These are phyloP conservation scores for Gomphus bonarii DNA, from an alignment of 1,284 basidiomycete species.

Conservation along the genomic window DNA sequence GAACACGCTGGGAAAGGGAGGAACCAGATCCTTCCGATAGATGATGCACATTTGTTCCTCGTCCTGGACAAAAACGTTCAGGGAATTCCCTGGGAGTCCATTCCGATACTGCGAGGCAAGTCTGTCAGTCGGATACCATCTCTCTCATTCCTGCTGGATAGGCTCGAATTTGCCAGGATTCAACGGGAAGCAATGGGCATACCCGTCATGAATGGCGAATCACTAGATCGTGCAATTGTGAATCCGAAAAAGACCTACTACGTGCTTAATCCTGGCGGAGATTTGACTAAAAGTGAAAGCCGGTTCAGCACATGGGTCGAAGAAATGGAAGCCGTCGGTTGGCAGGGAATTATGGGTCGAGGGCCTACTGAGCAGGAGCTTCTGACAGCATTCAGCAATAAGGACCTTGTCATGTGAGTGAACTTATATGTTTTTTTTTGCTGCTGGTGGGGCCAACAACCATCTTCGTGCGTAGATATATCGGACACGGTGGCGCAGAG, in stretches of 20 bases:
- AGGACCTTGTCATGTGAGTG: conserved; percentile 83
- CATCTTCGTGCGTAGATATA: conserved; percentile 55
- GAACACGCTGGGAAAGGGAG: conserved; percentile 46
- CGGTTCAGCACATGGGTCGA: conserved; percentile 74
- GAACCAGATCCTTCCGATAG: conserved; percentile 19
- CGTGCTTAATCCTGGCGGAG: conserved; percentile 88
- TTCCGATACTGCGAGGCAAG: conserved; percentile 75
- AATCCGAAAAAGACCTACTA: conserved; percentile 70
- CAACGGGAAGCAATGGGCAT: conserved; percentile 20
- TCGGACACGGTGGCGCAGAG: conserved; percentile 94
- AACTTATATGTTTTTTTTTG: neutral
- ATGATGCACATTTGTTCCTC: conserved; percentile 74
- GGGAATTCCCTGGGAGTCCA: conserved; percentile 92
- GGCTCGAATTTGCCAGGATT: conserved; percentile 51
- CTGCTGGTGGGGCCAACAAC: neutral
- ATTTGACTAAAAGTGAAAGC: conserved; percentile 76
- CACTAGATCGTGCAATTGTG: conserved; percentile 40
- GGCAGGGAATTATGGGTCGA: conserved; percentile 75
- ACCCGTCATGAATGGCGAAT: conserved; percentile 13
- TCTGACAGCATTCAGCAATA: conserved; percentile 52
- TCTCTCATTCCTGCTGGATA: conserved; percentile 79
- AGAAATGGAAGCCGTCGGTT: conserved; percentile 58
- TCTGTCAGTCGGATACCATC: conserved; percentile 90
- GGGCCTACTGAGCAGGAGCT: conserved; percentile 78
- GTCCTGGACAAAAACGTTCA: conserved; percentile 88